Percentiles rank a stretch among this genome's conserved stretches.
phyloP scores from a whole-genome alignment of 2,329 filamentous ascomycete genomes.

The Biscogniauxia sp. region DNA sequence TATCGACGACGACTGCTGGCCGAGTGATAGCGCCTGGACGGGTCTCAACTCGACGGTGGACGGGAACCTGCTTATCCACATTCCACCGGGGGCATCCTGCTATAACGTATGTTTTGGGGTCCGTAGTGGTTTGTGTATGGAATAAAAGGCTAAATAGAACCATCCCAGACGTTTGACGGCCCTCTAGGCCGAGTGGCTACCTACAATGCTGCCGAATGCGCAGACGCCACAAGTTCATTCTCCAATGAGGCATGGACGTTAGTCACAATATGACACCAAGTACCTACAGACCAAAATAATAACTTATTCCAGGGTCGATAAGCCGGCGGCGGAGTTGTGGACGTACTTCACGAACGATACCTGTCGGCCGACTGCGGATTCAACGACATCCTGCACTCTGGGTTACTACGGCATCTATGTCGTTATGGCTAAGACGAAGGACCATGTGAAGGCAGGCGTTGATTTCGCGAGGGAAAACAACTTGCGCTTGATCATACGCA shows the following conservation, averaged over 20 bases:
- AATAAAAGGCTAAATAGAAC: neutral
- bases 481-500: conserved; percentile 53
- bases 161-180: conserved; percentile 33
- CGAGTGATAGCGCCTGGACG: conserved; percentile 25
- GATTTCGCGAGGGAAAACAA: conserved; percentile 45
- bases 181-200: conserved; percentile 36
- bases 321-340: conserved; percentile 36
- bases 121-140: neutral
- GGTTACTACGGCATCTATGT: conserved; percentile 40
- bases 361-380: conserved; percentile 36
- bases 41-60: conserved; percentile 35
- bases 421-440: conserved; percentile 28
- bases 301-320: conserved; percentile 21
- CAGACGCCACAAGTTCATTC: conserved; percentile 30
- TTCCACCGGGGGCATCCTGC: conserved; percentile 34
- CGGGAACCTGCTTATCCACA: conserved; percentile 33
- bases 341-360: conserved; percentile 44
- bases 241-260: conserved; percentile 37
- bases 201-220: conserved; percentile 36
- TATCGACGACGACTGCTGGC: conserved; percentile 32
- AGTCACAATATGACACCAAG: conserved; percentile 23
- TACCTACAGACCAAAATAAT: neutral
- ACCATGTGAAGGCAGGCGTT: conserved; percentile 32
- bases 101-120: conserved; percentile 27
- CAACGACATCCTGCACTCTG: conserved; percentile 34